These are phyloP conservation scores for Thelephora terrestris DNA, from an alignment of 1,284 basidiomycete genomes.

Conservation along the genomic window DNA sequence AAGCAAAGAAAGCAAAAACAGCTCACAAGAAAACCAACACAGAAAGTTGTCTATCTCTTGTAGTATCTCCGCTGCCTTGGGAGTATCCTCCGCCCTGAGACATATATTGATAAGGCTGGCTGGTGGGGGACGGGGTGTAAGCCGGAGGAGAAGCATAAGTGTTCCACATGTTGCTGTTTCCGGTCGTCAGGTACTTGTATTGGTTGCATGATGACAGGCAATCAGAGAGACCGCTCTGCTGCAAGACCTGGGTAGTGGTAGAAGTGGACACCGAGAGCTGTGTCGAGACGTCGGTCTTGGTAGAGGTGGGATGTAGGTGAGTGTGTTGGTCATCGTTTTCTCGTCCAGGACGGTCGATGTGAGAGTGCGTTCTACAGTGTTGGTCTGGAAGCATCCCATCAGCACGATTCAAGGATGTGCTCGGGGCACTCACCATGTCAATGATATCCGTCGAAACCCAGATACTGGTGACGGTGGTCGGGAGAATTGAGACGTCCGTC, in stretches of 20 bases:
- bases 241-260: conserved; percentile 33
- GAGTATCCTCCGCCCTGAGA: no score
- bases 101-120: no score
- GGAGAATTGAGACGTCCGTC: conserved; percentile 32
- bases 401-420: neutral
- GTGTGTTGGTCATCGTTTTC: conserved; percentile 33
- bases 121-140: conserved; percentile 1
- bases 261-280: conserved; percentile 12
- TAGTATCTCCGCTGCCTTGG: no score
- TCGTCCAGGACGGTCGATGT: conserved; percentile 38
- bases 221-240: conserved; percentile 39
- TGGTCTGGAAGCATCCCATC: conserved; percentile 26
- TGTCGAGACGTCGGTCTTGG: conserved; percentile 15
- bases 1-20: no score
- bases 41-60: no score
- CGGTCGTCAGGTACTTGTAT: conserved; percentile 36
- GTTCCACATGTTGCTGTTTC: conserved; percentile 42
- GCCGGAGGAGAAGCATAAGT: conserved; percentile 27
- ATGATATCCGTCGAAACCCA: conserved; percentile 48
- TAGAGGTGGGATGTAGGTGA: conserved; percentile 33
- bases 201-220: conserved; percentile 55
- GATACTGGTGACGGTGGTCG: conserved; percentile 46
- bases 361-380: conserved; percentile 43
- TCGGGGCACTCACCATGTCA: conserved; percentile 37
- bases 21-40: no score